phyloP scores from a whole-genome alignment of 768 basidiomycete genomes.

The Neoboletus subvelutipes region DNA sequence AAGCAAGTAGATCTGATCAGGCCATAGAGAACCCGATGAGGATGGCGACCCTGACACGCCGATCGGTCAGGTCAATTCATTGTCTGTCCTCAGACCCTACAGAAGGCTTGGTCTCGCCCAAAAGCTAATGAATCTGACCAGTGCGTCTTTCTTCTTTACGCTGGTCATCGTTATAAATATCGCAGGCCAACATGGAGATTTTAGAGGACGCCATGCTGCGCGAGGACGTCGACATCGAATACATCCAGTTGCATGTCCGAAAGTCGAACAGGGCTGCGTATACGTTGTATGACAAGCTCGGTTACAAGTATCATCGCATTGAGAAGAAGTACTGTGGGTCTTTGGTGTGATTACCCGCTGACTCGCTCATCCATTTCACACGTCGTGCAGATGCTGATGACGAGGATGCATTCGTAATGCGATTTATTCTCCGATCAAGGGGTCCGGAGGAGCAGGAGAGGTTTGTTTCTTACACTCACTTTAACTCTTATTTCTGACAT shows the following conservation, averaged over 20 bases:
- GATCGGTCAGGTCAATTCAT: slow-evolving; percentile 32
- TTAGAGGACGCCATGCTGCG: slow-evolving; percentile 28
- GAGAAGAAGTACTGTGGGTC: slow-evolving; percentile 29
- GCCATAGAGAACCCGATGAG: slow-evolving; percentile 26
- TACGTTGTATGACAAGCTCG: slow-evolving; percentile 26
- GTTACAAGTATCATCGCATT: slow-evolving; percentile 16
- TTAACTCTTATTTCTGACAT: neutral
- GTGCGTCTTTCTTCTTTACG: slow-evolving; percentile 14
- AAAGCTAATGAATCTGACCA: slow-evolving; percentile 26
- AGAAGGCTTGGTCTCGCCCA: slow-evolving; percentile 30
- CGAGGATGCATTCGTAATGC: slow-evolving; percentile 30
- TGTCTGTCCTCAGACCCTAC: slow-evolving; percentile 29
- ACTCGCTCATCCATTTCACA: neutral
- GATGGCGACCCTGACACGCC: neutral
- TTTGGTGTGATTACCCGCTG: neutral
- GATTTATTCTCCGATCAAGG: slow-evolving; percentile 5
- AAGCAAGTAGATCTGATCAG: slow-evolving; percentile 2
- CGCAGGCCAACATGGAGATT: slow-evolving; percentile 1
- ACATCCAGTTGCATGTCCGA: slow-evolving; percentile 31
- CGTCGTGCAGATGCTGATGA: slow-evolving; percentile 24
- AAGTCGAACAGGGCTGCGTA: slow-evolving; percentile 27
- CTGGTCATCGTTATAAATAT: neutral
- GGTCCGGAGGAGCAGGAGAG: slow-evolving; percentile 1
- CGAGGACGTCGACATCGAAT: slow-evolving; percentile 12
- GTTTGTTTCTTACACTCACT: slow-evolving; percentile 8